A percentile compares a stretch with the other conserved stretches of the same genome.
Conservation (phyloP, 495 filamentous ascomycete species). For the Cairneyella variabilis region DNA sequence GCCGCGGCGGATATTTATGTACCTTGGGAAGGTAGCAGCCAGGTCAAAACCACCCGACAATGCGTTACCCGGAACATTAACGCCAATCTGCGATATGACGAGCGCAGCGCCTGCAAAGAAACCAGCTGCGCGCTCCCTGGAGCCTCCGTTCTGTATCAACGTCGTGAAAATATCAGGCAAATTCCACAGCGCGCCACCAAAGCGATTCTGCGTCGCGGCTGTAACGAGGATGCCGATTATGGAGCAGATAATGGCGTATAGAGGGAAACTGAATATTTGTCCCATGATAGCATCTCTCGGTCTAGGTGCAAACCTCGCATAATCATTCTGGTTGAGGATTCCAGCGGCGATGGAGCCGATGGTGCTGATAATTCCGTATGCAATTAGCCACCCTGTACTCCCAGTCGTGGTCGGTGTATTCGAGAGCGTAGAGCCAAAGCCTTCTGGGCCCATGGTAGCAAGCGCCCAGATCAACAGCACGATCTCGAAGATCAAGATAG, state of each 20-base stretch:
- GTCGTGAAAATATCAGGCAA: not conserved
- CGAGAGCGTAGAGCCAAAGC: constrained; percentile 21
- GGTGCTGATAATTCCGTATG: constrained; percentile 32
- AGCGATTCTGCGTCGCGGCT: not conserved
- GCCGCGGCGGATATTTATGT: constrained; percentile 46
- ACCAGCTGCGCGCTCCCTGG: constrained; percentile 27
- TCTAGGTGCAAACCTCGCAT: constrained; percentile 26
- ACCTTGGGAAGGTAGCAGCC: constrained; percentile 37
- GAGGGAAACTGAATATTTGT: constrained; percentile 17
- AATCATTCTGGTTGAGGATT: constrained; percentile 37
- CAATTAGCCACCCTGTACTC: constrained; percentile 28
- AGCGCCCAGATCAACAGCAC: constrained; percentile 31
- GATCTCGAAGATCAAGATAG: constrained; percentile 27
- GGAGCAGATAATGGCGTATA: constrained; percentile 4
- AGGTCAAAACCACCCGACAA: constrained; percentile 18
- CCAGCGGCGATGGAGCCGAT: constrained; percentile 34
- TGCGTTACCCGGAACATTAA: constrained; percentile 32
- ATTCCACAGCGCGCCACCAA: not conserved
- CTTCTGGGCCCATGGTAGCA: constrained; percentile 15
- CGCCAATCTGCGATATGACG: constrained; percentile 24
- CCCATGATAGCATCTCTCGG: constrained; percentile 25
- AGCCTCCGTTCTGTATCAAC: not conserved
- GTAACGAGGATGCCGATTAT: constrained; percentile 5
- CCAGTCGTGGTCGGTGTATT: constrained; percentile 7
- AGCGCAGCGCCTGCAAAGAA: constrained; percentile 30